Evolutionary conservation across 768 basidiomycete genomes (phyloP), one percentile per base, ranked within the genome.

Genomic region (Termitomyces sp.): DNA sequence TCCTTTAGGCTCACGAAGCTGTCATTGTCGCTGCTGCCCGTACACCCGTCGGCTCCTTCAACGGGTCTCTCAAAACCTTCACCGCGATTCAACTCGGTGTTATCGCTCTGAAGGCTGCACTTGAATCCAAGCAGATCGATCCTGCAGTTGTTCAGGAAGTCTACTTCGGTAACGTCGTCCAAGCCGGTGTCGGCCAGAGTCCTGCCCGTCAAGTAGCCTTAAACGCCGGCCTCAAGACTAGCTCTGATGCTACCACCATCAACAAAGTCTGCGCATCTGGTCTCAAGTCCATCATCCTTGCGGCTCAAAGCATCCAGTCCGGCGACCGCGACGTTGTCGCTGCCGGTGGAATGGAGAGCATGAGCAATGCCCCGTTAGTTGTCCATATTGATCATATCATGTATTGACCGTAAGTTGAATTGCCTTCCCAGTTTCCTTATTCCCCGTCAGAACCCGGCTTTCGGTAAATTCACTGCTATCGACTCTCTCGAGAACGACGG

Each of bases 261-360:
- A 99, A 99, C 84, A 99, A 99, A 77, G 97, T 99, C 71, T 99
- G 97, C 72, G 97, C 97, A 5, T 94, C 91, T 53, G 97, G 97
- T 59, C 78, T 99, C 81, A 98, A 98, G 74, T 81, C 95, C 30
- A 84, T 98, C 74, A 97, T 94, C 72, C 79, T 98, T 60, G 97
- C 93, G 55, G 81, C 93, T 28, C 97, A 98, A 76, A 84, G 81
- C 65, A 93, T 99, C 66, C 81, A 86, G 70, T 79, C 86, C 23
- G 97, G 97, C 50, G 85, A 96, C 68, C 85, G 89, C 58, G 84
- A 74, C 41, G 82, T 97, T 50, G 89, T 97, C 63, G 92, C 86
- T 26, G 95, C 95, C 55, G 97, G 97, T 63, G 97, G 97, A 59
- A 97, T 94, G 93, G 97, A 99, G 77, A 94, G 91, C 76, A 99